Base-by-base conservation (phyloP, 2,329 filamentous ascomycete species). In the Neobulgaria alba region DNA sequence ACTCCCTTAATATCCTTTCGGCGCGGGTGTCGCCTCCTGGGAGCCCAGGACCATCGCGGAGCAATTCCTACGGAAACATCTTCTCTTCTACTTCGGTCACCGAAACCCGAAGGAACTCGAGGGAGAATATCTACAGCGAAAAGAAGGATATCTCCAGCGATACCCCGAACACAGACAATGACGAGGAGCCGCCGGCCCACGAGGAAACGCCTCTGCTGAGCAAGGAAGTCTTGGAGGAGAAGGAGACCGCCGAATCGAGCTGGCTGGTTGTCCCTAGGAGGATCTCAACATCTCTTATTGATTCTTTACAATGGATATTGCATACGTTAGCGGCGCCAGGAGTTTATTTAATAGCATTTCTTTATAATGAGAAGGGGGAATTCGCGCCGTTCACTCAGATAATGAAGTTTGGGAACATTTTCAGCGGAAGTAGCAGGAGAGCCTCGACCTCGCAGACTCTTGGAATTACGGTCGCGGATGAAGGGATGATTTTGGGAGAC, bases 1-100 rank as follows among this genome's bases (percentile, higher is more conserved):
- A 95, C 79, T 94, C 89, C 58, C 73, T 95, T 71, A 94, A 92
- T 69, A 86, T 95, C 63, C 78, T 95, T 63, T 92, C 87, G 59
- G 79, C 85, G 62, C 82, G 84, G 67, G 85, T 89, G 62, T 79
- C 77, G 55, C 74, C 77, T 52, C 63, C 75, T 40, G 65, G 74
- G 44, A 77, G 69, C 53, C 69, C 75, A 23, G 60, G 62, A 33
- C 69, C 74, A 41, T 72, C 76, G 43, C 71, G 76, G 60, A 73
- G 75, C 47, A 79, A 78, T 61, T 80, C 77, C 19, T 65, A 78
- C 55, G 67, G 67, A 53, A 71, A 58, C 41, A 50, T 56, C 21
- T 41, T 57, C 10, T 42, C 50, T 31, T 50, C 53, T 33, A 39
- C 46, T 18, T 41, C 45, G 29, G 46, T 41, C 29, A 48, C 48